phyloP scores from a whole-genome alignment of 1,139 yeast species.

The Citeromyces siamensis region DNA sequence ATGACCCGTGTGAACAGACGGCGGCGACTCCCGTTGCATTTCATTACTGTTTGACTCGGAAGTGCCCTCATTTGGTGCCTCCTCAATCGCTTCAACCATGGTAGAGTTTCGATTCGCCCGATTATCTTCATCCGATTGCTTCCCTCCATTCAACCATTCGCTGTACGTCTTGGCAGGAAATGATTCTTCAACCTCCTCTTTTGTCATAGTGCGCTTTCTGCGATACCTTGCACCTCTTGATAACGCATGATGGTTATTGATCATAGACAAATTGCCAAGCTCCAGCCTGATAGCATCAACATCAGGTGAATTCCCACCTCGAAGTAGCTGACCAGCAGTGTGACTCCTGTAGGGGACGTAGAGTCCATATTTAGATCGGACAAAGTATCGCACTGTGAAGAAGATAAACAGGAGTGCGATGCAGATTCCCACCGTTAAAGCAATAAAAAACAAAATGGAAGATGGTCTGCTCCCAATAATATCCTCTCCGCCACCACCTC shows the following conservation, averaged over 20 bases:
- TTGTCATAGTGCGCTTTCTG: constrained; percentile 41
- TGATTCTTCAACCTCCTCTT: constrained; percentile 47
- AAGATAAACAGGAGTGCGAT: constrained; percentile 42
- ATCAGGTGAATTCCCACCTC: constrained; percentile 5
- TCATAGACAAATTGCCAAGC: not conserved
- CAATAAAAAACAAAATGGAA: constrained; percentile 48
- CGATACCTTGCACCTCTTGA: constrained; percentile 17
- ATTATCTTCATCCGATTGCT: constrained; percentile 19
- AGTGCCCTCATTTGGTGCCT: not conserved
- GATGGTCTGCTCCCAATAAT: constrained; percentile 30
- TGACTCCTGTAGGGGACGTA: constrained; percentile 23
- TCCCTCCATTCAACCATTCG: constrained; percentile 52
- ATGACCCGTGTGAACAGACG: too few species aligned
- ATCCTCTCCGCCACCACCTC: constrained; percentile 5
- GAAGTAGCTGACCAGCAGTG: constrained; percentile 4
- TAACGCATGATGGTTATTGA: constrained; percentile 1
- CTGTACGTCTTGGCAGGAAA: constrained; percentile 56
- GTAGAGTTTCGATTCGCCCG: constrained; percentile 1
- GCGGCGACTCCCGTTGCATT: constrained; percentile 11
- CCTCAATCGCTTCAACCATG: constrained; percentile 1
- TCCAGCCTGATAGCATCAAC: not conserved
- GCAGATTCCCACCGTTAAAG: constrained; percentile 47
- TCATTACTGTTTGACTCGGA: not conserved
- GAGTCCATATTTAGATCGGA: constrained; percentile 42
- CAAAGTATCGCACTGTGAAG: constrained; percentile 46